Evolutionary conservation across 345 rosid genomes (phyloP).

Genomic region (Turnera subulata): DNA sequence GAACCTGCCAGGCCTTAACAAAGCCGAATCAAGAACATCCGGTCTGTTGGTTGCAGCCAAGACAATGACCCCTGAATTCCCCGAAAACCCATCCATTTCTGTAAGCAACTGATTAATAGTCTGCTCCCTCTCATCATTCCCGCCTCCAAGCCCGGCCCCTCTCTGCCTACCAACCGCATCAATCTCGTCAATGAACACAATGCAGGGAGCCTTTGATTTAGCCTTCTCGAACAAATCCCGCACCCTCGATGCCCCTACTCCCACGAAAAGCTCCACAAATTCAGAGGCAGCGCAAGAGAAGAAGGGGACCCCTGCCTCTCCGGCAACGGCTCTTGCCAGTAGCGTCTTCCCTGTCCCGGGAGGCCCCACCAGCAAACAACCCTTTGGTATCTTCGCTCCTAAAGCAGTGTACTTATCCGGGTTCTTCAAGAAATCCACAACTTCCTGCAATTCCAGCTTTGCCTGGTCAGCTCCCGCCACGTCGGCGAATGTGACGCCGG

Average conservation of each 20-base stretch:
- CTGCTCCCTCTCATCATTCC: constrained; percentile 92
- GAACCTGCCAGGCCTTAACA: constrained; percentile 88
- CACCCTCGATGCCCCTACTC: constrained; percentile 88
- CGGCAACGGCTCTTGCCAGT: constrained; percentile 79
- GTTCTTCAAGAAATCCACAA: constrained; percentile 75
- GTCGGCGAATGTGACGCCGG: constrained; percentile 47
- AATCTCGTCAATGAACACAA: constrained; percentile 31
- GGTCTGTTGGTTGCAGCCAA: constrained; percentile 90
- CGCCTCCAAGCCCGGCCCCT: constrained; percentile 94
- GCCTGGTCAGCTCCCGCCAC: constrained; percentile 89
- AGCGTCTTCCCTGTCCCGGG: constrained; percentile 54
- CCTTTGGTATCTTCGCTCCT: constrained; percentile 85
- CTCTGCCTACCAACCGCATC: constrained; percentile 93
- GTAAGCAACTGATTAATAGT: constrained; percentile 79
- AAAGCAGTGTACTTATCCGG: constrained; percentile 83
- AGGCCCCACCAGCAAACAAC: constrained; percentile 73
- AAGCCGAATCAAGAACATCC: constrained; percentile 75
- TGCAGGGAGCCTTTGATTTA: no score
- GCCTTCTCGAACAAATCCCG: constrained; percentile 69
- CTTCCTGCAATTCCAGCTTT: constrained; percentile 69
- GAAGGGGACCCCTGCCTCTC: constrained; percentile 85
- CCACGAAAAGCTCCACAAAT: constrained; percentile 82
- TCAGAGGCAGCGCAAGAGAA: constrained; percentile 80
- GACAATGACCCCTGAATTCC: constrained; percentile 85
- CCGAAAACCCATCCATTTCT: constrained; percentile 91